Conservation (phyloP, 1,284 basidiomycete species). For the Tilletia horrida region DNA sequence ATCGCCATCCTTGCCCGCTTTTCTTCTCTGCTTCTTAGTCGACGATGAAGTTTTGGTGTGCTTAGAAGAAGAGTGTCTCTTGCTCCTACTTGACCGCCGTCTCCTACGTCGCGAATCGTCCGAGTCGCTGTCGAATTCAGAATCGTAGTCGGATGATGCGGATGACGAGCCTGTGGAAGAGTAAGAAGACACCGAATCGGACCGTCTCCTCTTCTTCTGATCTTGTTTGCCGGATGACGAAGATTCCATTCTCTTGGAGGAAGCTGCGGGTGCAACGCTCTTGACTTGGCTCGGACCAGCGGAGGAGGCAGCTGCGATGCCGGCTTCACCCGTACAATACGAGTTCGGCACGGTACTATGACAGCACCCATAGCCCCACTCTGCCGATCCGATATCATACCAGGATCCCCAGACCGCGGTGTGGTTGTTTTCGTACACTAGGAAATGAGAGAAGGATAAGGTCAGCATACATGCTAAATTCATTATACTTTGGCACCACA, state of each 20-base stretch:
- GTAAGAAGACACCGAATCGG: background rate
- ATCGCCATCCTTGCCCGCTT: conserved; percentile 51
- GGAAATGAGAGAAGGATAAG: conserved; percentile 49
- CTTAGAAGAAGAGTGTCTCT: conserved; percentile 17
- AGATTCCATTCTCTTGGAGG: background rate
- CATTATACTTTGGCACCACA: background rate
- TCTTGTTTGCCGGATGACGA: background rate
- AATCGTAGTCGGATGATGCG: conserved; percentile 4
- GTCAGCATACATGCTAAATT: conserved; percentile 20
- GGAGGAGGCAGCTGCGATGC: conserved; percentile 66
- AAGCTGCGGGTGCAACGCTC: background rate
- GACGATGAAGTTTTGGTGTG: conserved; percentile 57
- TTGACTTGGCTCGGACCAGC: background rate
- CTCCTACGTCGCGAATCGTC: background rate
- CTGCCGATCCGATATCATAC: conserved; percentile 69
- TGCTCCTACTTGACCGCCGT: conserved; percentile 2
- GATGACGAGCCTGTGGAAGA: background rate
- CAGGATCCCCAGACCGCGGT: conserved; percentile 92
- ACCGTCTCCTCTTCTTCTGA: conserved; percentile 16
- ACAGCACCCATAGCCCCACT: conserved; percentile 95
- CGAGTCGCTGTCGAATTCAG: conserved; percentile 15
- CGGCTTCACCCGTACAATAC: conserved; percentile 87
- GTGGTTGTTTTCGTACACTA: conserved; percentile 86
- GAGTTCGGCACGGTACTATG: conserved; percentile 80
- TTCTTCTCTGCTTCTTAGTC: conserved; percentile 71